Conservation (phyloP, 768 basidiomycete genomes). For the Boletus vinaceobasis region DNA sequence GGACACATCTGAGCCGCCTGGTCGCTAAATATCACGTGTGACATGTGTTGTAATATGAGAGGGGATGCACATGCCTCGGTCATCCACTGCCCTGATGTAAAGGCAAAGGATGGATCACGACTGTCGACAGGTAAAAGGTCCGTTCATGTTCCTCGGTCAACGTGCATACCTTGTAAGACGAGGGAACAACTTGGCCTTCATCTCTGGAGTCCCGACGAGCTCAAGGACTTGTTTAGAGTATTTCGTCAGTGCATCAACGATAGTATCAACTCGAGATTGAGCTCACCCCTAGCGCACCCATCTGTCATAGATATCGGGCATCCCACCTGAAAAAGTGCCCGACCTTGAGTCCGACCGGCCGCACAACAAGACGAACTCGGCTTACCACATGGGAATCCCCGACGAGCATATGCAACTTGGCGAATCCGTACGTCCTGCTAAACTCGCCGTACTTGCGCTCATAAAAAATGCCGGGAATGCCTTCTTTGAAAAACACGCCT, state of each 20-base stretch:
- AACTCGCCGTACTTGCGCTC: constrained; percentile 58
- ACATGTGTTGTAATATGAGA: not conserved
- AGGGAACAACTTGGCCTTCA: constrained; percentile 57
- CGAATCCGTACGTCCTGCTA: constrained; percentile 63
- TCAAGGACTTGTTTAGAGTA: constrained; percentile 49
- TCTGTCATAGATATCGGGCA: constrained; percentile 83
- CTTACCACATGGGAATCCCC: constrained; percentile 64
- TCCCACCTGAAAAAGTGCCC: constrained; percentile 42
- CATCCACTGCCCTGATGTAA: constrained; percentile 83
- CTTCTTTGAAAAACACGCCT: constrained; percentile 59
- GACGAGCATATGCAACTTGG: constrained; percentile 57
- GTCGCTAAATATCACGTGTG: constrained; percentile 39
- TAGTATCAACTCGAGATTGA: not conserved
- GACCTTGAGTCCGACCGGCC: not conserved
- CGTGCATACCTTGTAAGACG: constrained; percentile 54
- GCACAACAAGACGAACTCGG: not conserved
- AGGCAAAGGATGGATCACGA: constrained; percentile 58
- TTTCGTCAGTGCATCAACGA: not conserved
- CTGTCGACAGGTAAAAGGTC: constrained; percentile 31
- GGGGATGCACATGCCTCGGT: constrained; percentile 49
- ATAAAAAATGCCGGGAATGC: constrained; percentile 64
- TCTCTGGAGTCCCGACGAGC: constrained; percentile 53
- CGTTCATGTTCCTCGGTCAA: not conserved
- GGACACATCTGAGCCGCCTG: constrained; percentile 75
- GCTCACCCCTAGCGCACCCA: constrained; percentile 59